These are phyloP conservation scores for Trametes polyzona DNA, from an alignment of 1,284 basidiomycete genomes.

Conservation along the genomic window DNA sequence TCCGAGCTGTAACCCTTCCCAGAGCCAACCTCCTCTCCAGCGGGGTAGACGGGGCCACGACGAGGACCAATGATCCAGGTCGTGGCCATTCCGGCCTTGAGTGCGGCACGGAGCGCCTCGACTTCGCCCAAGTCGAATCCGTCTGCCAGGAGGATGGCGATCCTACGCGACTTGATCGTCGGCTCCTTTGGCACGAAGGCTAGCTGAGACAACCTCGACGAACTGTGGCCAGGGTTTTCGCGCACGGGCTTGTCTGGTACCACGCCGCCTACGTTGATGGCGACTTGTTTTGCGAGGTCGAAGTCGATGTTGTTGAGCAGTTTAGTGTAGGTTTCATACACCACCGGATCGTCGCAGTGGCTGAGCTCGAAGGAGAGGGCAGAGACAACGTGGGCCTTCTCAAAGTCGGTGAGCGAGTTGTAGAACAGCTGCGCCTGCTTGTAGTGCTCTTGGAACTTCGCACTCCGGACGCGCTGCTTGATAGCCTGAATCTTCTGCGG, in stretches of 20 bases:
- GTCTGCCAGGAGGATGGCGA: constrained; percentile 76
- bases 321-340: constrained; percentile 69
- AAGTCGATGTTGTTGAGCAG: constrained; percentile 72
- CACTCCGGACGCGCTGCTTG: constrained; percentile 68
- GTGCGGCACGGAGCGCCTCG: constrained; percentile 54
- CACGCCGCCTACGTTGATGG: constrained; percentile 63
- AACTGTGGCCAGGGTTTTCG: constrained; percentile 60
- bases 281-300: constrained; percentile 68
- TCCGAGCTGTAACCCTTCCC: constrained; percentile 53
- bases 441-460: constrained; percentile 77
- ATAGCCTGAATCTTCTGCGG: constrained; percentile 59
- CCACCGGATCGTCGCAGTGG: constrained; percentile 75
- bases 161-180: constrained; percentile 67
- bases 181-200: constrained; percentile 63
- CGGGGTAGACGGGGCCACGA: constrained; percentile 59
- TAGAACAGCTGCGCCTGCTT: constrained; percentile 77
- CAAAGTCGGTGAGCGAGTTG: constrained; percentile 71
- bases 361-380: constrained; percentile 81
- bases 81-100: constrained; percentile 58
- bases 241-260: constrained; percentile 52
- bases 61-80: constrained; percentile 72
- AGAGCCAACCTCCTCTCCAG: constrained; percentile 38
- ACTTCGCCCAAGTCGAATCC: constrained; percentile 71
- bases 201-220: constrained; percentile 60
- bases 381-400: constrained; percentile 67